Evolutionary conservation across 2,329 filamentous ascomycete species (phyloP).

Genomic region (Ilyonectria sp.): DNA sequence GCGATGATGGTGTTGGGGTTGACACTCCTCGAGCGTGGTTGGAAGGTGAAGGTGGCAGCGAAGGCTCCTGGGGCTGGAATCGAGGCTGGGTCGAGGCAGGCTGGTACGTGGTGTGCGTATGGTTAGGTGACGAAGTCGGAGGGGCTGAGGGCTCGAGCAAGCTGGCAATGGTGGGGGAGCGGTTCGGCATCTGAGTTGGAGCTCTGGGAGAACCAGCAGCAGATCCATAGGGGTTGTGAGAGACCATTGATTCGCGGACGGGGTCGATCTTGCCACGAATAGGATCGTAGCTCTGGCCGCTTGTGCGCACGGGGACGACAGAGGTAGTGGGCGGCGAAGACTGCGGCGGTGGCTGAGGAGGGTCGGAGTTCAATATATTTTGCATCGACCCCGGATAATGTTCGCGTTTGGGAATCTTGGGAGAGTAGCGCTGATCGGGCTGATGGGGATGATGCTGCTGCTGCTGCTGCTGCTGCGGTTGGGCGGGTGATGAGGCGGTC

Average conservation of each 20-base stretch:
- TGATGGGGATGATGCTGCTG: conserved; percentile 37
- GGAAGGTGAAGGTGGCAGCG: conserved; percentile 61
- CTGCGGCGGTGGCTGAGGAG: conserved; percentile 46
- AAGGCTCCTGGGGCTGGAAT: conserved; percentile 54
- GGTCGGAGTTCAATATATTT: conserved; percentile 69
- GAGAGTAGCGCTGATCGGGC: conserved; percentile 55
- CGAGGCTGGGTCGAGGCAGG: conserved; percentile 48
- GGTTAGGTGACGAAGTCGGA: conserved; percentile 47
- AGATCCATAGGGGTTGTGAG: conserved; percentile 63
- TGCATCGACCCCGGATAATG: conserved; percentile 67
- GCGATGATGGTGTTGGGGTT: conserved; percentile 54
- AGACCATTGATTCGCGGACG: conserved; percentile 72
- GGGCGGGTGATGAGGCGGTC: conserved; percentile 45
- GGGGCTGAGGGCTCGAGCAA: conserved; percentile 76
- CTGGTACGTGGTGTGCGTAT: conserved; percentile 48
- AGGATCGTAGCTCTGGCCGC: conserved; percentile 90
- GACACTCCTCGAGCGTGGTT: conserved; percentile 54
- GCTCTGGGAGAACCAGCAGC: conserved; percentile 67
- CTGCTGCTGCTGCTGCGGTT: conserved; percentile 49
- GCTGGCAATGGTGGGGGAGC: conserved; percentile 90
- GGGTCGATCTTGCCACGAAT: conserved; percentile 84
- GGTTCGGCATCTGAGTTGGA: conserved; percentile 53
- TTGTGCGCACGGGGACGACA: conserved; percentile 69
- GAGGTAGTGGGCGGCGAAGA: conserved; percentile 58
- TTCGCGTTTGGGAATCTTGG: conserved; percentile 68